Evolutionary conservation across 2,329 filamentous ascomycete species (phyloP).

Genomic region (Colletotrichum sidae): DNA sequence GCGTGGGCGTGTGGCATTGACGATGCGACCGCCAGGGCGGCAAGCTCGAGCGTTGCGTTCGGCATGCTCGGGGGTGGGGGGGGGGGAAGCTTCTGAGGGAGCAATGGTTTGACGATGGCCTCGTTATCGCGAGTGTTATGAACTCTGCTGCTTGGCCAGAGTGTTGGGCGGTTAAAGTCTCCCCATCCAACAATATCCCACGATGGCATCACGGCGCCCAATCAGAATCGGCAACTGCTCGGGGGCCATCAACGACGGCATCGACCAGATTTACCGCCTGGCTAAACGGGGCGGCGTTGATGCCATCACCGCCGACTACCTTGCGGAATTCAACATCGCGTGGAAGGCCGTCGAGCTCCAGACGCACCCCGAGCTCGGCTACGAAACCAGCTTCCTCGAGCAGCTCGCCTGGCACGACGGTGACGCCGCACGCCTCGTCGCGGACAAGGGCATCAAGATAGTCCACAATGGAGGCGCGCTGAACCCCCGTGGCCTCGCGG

Average conservation of each 20-base stretch:
- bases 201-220: constrained; percentile 38
- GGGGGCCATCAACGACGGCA: constrained; percentile 43
- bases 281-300: constrained; percentile 44
- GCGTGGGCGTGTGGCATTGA: background rate
- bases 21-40: constrained; percentile 10
- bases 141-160: background rate
- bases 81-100: background rate
- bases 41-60: constrained; percentile 3
- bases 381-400: constrained; percentile 51
- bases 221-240: constrained; percentile 50
- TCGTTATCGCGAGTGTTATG: constrained; percentile 3
- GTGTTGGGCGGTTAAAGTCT: too few relatives aligned
- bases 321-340: constrained; percentile 64
- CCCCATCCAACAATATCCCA: too few relatives aligned
- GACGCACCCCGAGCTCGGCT: constrained; percentile 48
- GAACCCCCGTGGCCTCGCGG: constrained; percentile 63
- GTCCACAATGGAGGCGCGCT: constrained; percentile 68
- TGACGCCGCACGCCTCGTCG: constrained; percentile 50
- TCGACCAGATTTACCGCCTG: constrained; percentile 43
- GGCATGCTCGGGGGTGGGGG: background rate
- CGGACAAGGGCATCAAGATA: constrained; percentile 62
- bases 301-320: constrained; percentile 54
- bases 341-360: constrained; percentile 51
- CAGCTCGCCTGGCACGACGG: constrained; percentile 55
- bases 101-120: constrained; percentile 1